Percentiles rank a stretch among this genome's conserved stretches.
These are phyloP conservation scores for Uncinocarpus reesii DNA, from an alignment of 2,329 filamentous ascomycete species.

Conservation along the genomic window DNA sequence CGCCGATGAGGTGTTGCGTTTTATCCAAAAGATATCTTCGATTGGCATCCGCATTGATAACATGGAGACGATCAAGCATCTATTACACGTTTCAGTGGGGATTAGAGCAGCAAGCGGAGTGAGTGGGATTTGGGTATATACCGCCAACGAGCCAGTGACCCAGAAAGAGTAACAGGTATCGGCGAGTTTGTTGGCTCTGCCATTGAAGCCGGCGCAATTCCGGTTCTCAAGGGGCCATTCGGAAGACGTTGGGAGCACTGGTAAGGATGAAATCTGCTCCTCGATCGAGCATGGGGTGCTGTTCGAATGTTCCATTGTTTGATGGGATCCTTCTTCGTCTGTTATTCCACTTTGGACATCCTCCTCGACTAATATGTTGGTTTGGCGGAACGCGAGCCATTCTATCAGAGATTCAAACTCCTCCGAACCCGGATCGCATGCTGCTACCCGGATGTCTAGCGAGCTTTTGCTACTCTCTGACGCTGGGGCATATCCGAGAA, in stretches of 20 bases:
- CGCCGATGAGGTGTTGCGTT: slow-evolving; percentile 76
- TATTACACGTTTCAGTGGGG: slow-evolving; percentile 25
- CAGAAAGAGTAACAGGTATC: slow-evolving; percentile 97
- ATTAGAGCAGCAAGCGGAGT: not conserved
- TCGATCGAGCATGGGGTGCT: slow-evolving; percentile 12
- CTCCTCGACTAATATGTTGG: slow-evolving; percentile 44
- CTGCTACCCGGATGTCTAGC: slow-evolving; percentile 23
- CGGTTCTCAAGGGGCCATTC: slow-evolving; percentile 24
- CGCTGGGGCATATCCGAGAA: slow-evolving; percentile 54
- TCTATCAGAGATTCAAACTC: slow-evolving; percentile 32
- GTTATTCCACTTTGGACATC: slow-evolving; percentile 39
- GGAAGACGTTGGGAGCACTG: slow-evolving; percentile 19
- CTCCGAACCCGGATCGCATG: slow-evolving; percentile 21
- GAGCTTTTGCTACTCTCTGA: slow-evolving; percentile 12
- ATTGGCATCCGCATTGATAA: slow-evolving; percentile 52
- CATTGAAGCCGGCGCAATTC: slow-evolving; percentile 68
- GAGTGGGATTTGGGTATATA: slow-evolving; percentile 21
- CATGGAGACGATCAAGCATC: slow-evolving; percentile 48
- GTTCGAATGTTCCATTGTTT: not conserved
- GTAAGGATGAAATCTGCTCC: slow-evolving; percentile 24
- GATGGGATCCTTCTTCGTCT: not conserved
- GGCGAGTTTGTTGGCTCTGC: slow-evolving; percentile 77
- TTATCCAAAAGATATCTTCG: slow-evolving; percentile 73
- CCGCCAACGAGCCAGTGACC: slow-evolving; percentile 57
- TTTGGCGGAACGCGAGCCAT: slow-evolving; percentile 58